Evolutionary conservation across 352 stramenopile genomes (phyloP).

Genomic region (Phytopythium delawarense): DNA sequence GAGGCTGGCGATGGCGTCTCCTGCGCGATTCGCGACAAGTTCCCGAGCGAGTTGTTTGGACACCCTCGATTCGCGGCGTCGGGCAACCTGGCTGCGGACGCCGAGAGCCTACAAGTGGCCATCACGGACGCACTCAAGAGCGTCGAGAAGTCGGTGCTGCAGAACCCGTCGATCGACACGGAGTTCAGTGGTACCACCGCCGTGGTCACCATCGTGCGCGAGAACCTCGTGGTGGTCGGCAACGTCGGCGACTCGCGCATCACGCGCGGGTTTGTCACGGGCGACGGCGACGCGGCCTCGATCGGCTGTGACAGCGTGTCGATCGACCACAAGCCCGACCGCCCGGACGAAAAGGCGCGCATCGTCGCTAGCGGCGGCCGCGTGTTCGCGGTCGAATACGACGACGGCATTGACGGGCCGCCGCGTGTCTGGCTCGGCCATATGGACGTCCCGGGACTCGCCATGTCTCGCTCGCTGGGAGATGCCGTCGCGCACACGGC

Average conservation of each 20-base stretch:
- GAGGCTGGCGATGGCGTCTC: slow-evolving; percentile 94
- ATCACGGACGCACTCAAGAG: slow-evolving; percentile 46
- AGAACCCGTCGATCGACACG: slow-evolving; percentile 90
- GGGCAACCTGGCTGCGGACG: slow-evolving; percentile 53
- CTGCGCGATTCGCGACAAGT: slow-evolving; percentile 84
- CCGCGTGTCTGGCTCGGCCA: slow-evolving; percentile 97
- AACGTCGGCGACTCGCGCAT: slow-evolving; percentile 98
- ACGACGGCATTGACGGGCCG: slow-evolving; percentile 97
- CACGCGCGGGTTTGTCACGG: slow-evolving; percentile 75
- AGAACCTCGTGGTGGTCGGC: slow-evolving; percentile 88
- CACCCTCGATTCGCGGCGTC: slow-evolving; percentile 77
- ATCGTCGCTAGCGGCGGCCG: slow-evolving; percentile 93
- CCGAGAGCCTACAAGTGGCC: slow-evolving; percentile 44
- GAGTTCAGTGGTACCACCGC: slow-evolving; percentile 90
- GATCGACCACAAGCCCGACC: slow-evolving; percentile 97
- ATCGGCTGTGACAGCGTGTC: slow-evolving; percentile 82
- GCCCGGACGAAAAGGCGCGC: slow-evolving; percentile 92
- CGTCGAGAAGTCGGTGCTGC: slow-evolving; percentile 83
- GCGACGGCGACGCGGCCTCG: slow-evolving; percentile 26
- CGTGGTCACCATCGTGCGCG: slow-evolving; percentile 66
- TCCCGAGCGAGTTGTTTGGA: slow-evolving; percentile 89
- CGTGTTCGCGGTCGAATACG: slow-evolving; percentile 98
- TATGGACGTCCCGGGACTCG: slow-evolving; percentile 97
- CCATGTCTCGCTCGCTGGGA: slow-evolving; percentile 96
- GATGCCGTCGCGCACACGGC: slow-evolving; percentile 97